Base-by-base conservation (phyloP, 2,329 filamentous ascomycete genomes). In the Penicillium occitanis region DNA sequence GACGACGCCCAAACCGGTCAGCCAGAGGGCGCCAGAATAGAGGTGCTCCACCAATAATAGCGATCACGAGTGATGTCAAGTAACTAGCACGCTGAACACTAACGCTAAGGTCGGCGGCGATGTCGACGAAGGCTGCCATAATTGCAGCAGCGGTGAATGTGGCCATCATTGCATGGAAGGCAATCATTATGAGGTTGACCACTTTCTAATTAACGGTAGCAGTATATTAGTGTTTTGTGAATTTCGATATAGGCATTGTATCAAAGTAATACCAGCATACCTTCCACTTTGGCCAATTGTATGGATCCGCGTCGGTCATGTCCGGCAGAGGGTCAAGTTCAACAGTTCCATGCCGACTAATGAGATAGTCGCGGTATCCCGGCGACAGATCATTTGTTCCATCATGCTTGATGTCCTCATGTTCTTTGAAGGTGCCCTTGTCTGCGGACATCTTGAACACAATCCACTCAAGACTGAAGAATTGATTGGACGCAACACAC, bases 111-210 rank as follows among this genome's bases (percentile, higher is more conserved):
- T 87, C 85, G 37, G 77, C 74, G 3, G 84, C 79, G 33, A 88
- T 87, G 22, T 80, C 76, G 59, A 82, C 80, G 71, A 83, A 88
- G 5, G 84, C 85, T 1, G 83, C 81, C 67, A 85, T 84, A 68
- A 87, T 86, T 4, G 80, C 75, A 0, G 84, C 79, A 0, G 85
- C 84, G 1, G 79, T 84, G 69, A 87, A 87, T 1, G 84, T 85
- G 42, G 80, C 80, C 83, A 87, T 87, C 74, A 83, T 83, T 28
- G 84, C 44, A 22, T 48, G 44, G 19, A 48, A 48, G 2, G 44
- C 44, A 3, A 48, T 48, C 44, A 48, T 48, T 1, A 48, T 48
- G 19, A 48, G 44, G 19, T 48, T 48, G 19, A 48, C 44, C 19
- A 48, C 44, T 48, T 48, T 48, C 44, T 48, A 10, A 10, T 22